Conservation (phyloP, 495 filamentous ascomycete genomes). For the Aspergillus diversus region DNA sequence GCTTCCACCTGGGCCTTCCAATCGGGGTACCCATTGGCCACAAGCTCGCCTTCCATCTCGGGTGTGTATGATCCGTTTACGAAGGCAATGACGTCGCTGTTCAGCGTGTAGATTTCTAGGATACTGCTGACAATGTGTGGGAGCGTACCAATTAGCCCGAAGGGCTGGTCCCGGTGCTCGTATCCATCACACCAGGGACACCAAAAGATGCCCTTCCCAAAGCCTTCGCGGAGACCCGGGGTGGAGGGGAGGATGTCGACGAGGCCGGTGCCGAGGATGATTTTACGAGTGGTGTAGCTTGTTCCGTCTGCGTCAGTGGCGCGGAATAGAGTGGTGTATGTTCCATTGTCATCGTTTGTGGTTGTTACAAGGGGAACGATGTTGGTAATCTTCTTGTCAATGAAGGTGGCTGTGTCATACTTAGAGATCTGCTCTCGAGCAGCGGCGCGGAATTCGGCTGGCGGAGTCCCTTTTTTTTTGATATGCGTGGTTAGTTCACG, state of each 20-base stretch:
- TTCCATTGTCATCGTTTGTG: slow-evolving; percentile 13
- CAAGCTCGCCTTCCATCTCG: slow-evolving; percentile 33
- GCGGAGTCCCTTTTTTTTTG: slow-evolving; percentile 47
- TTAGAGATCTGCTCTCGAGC: slow-evolving; percentile 55
- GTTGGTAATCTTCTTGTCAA: slow-evolving; percentile 53
- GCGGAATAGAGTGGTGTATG: slow-evolving; percentile 47
- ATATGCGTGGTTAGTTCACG: background rate
- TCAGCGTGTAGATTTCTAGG: slow-evolving; percentile 53
- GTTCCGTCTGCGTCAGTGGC: slow-evolving; percentile 38
- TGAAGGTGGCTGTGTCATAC: slow-evolving; percentile 51
- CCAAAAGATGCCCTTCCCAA: slow-evolving; percentile 63
- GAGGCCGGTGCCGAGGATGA: slow-evolving; percentile 60
- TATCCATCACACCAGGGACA: slow-evolving; percentile 66
- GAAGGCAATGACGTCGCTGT: slow-evolving; percentile 48
- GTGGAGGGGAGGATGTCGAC: slow-evolving; percentile 56
- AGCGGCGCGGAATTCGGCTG: slow-evolving; percentile 52
- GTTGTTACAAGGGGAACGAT: slow-evolving; percentile 35
- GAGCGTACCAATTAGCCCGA: slow-evolving; percentile 53
- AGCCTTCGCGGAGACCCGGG: slow-evolving; percentile 53
- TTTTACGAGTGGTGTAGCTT: slow-evolving; percentile 49
- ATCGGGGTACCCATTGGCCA: slow-evolving; percentile 41
- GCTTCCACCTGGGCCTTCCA: slow-evolving; percentile 51
- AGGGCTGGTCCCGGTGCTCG: slow-evolving; percentile 59
- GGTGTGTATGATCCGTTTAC: slow-evolving; percentile 59
- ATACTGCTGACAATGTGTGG: slow-evolving; percentile 46